Evolutionary conservation across 495 filamentous ascomycete genomes (phyloP).

Genomic region (Neurospora intermedia): DNA sequence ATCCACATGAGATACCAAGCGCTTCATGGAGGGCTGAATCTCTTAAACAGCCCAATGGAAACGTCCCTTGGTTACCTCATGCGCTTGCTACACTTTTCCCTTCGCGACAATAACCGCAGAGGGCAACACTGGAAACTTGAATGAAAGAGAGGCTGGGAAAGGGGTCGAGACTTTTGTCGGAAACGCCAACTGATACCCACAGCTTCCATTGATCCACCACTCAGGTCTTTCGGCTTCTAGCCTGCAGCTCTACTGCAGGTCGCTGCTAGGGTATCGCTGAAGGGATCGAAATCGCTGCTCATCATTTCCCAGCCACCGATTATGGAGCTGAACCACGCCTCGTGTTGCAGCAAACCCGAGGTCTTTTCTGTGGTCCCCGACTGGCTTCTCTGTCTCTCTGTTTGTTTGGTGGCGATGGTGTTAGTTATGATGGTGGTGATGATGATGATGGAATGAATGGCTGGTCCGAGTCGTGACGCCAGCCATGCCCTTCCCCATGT

Average conservation of each 20-base stretch:
- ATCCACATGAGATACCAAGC: neutral
- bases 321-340: conserved; percentile 1
- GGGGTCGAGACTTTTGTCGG: neutral
- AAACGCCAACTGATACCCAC: conserved; percentile 13
- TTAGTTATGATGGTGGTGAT: neutral
- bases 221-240: conserved; percentile 5
- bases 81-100: neutral
- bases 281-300: neutral
- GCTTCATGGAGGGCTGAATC: neutral
- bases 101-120: conserved; percentile 1
- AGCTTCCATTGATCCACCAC: conserved; percentile 13
- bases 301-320: conserved; percentile 8
- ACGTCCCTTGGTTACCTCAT: neutral
- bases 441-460: neutral
- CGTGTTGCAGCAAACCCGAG: conserved; percentile 11
- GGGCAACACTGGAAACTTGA: conserved; percentile 4
- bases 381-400: neutral
- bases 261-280: conserved; percentile 11
- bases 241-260: conserved; percentile 14
- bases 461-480: neutral
- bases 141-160: conserved; percentile 18
- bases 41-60: neutral
- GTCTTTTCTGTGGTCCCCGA: conserved; percentile 10
- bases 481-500: neutral
- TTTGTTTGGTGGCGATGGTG: neutral